Evolutionary conservation across 164 flowering plant genomes (phyloP).

Genomic region (Macadamia tetraphylla): DNA sequence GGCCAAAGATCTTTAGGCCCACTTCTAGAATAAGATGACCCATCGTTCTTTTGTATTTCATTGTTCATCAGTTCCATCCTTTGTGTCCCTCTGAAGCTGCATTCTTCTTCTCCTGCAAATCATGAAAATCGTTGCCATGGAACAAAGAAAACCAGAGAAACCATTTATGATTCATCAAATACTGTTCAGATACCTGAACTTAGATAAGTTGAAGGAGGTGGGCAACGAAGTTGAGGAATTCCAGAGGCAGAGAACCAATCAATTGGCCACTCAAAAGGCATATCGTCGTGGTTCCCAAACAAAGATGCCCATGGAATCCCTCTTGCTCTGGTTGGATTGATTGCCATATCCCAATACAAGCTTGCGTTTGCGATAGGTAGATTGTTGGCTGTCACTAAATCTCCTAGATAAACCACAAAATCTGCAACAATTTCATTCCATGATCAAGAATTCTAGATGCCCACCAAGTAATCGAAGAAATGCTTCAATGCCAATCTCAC

Average conservation of each 20-base stretch:
- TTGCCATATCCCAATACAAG: slow-evolving; percentile 77
- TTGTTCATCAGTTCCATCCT: slow-evolving; percentile 56
- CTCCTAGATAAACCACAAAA: slow-evolving; percentile 85
- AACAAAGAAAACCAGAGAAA: background rate
- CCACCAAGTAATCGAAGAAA: too few relatives aligned
- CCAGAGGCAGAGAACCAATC: slow-evolving; percentile 82
- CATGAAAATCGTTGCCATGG: slow-evolving; percentile 5
- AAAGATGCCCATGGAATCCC: slow-evolving; percentile 76
- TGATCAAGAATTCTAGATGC: background rate
- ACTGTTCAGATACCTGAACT: background rate
- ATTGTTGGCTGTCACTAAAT: slow-evolving; percentile 82
- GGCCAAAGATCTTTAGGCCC: slow-evolving; percentile 89
- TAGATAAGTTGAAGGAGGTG: slow-evolving; percentile 29
- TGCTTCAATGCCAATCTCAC: slow-evolving; percentile 18
- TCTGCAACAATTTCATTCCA: slow-evolving; percentile 26
- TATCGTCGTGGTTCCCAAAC: slow-evolving; percentile 92
- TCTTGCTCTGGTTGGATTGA: slow-evolving; percentile 55
- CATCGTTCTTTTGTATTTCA: slow-evolving; percentile 39
- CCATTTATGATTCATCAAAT: background rate
- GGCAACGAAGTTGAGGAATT: slow-evolving; percentile 55
- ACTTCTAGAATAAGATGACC: slow-evolving; percentile 37
- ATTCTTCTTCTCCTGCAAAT: slow-evolving; percentile 34
- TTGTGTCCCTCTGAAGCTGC: slow-evolving; percentile 59
- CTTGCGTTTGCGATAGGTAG: slow-evolving; percentile 66
- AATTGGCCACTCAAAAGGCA: slow-evolving; percentile 73